Base-by-base conservation (phyloP, 164 flowering plant species). In the Platanus orientalis region DNA sequence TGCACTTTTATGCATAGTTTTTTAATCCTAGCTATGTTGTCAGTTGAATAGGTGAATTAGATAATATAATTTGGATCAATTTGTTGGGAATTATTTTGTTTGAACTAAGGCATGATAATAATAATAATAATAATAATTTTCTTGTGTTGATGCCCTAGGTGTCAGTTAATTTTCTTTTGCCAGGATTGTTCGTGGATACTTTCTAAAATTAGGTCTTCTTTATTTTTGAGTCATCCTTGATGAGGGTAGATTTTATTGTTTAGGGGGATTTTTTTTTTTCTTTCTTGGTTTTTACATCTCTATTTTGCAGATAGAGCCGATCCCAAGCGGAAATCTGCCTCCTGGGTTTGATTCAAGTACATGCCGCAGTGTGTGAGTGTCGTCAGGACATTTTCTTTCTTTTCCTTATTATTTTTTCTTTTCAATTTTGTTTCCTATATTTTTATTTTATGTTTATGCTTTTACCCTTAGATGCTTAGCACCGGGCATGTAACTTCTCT, bases 291-390 rank as follows among this genome's bases (percentile, higher is more conserved):
- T 60, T 64, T 44, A 67, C 54, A 49, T 58, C 69, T 66, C 34
- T 52, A 53, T 73, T 73, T 69, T 72, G 79, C 79, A 75, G 79
- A 72, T 75, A 61, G 75, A 75, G 73, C 73, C 79, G 28, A 68
- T 75, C 40, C 75, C 78, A 63, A 75, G 78, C 29, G 78, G 78
- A 75, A 71, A 75, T 65, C 68, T 75, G 70, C 79, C 79, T 75
- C 79, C 79, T 66, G 79, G 79, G 56, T 75, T 75, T 72, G 79
- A 75, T 69, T 64, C 76, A 16, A 75, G 76, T 71, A 51, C 75
- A 69, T 75, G 75, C 73, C 79, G 79, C 67, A 75, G 75, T 65
- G 79, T 72, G 79, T 75, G 71, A 75, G 79, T 75, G 68, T 65
- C 32, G 12, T 69, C 24, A 61, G 66, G 58, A 40, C 70, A 50